Evolutionary conservation across 2,329 filamentous ascomycete species (phyloP).

Genomic region (Mycosphaerella sp.): DNA sequence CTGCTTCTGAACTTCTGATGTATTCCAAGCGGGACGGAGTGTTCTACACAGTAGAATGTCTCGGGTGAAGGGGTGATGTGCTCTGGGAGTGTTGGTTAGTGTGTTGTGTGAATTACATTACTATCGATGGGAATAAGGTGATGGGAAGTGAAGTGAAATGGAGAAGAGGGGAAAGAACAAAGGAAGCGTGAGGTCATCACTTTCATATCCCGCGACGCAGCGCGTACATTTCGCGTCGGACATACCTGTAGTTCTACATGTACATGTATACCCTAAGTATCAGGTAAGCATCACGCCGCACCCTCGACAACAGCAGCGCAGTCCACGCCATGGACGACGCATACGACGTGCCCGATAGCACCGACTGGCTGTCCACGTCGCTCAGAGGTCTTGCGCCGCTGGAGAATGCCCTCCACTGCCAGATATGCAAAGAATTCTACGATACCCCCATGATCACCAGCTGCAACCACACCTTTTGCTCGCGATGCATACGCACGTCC

Average conservation of each 20-base stretch:
- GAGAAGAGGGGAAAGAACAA: too few relatives aligned
- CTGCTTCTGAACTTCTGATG: too few relatives aligned
- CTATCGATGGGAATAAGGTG: too few relatives aligned
- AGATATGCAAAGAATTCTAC: conserved; percentile 98
- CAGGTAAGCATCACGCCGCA: background rate
- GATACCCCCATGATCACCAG: conserved; percentile 90
- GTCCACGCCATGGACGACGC: conserved; percentile 16
- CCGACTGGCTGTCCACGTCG: conserved; percentile 72
- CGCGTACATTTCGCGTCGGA: background rate
- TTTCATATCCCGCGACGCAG: too few relatives aligned
- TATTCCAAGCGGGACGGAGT: too few relatives aligned
- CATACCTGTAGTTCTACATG: background rate
- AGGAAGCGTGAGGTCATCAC: too few relatives aligned
- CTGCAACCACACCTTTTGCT: conserved; percentile 95
- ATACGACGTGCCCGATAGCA: conserved; percentile 62
- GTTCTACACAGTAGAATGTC: too few relatives aligned
- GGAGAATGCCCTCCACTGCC: conserved; percentile 82
- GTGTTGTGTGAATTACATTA: too few relatives aligned
- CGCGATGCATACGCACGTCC: conserved; percentile 83
- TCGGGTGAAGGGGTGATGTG: too few relatives aligned
- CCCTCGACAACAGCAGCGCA: background rate
- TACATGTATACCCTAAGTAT: too few relatives aligned
- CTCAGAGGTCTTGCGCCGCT: conserved; percentile 62
- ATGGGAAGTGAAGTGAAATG: too few relatives aligned
- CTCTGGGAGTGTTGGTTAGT: too few relatives aligned